Conservation (phyloP, 1,284 basidiomycete genomes). For the Anthracocystis setariae region DNA sequence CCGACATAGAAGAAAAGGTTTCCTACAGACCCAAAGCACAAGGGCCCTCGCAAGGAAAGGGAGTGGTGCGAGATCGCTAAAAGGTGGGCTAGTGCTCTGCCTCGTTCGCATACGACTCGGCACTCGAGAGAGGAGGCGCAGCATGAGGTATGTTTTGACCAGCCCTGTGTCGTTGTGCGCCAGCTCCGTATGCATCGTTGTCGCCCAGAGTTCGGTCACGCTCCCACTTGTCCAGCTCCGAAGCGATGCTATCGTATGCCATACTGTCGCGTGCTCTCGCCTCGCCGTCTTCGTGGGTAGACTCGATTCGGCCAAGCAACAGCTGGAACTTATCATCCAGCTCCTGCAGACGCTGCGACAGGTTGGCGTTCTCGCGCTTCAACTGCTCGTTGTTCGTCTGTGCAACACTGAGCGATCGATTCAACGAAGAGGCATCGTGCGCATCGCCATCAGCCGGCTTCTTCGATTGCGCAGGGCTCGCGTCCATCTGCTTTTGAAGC, state of each 20-base stretch:
- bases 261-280: constrained; percentile 39
- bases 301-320: constrained; percentile 54
- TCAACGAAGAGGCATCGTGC: constrained; percentile 17
- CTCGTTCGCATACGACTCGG: constrained; percentile 33
- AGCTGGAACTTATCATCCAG: constrained; percentile 60
- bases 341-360: constrained; percentile 55
- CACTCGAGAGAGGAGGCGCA: constrained; percentile 27
- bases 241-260: constrained; percentile 56
- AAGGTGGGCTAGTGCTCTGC: constrained; percentile 11
- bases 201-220: constrained; percentile 31
- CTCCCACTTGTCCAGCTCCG: constrained; percentile 64
- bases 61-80: not conserved
- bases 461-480: not conserved
- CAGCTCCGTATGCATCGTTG: constrained; percentile 16
- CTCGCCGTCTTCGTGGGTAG: constrained; percentile 44
- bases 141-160: not conserved
- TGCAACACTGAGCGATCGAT: constrained; percentile 26
- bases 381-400: constrained; percentile 55
- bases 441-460: constrained; percentile 6
- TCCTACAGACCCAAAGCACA: constrained; percentile 2
- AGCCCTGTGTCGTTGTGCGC: constrained; percentile 1
- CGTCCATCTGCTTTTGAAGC: constrained; percentile 40
- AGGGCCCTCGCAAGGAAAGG: not conserved
- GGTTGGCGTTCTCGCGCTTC: constrained; percentile 48
- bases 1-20: not conserved